phyloP scores from a whole-genome alignment of 2,329 filamentous ascomycete species.

The Raffaelea deltoideospora region DNA sequence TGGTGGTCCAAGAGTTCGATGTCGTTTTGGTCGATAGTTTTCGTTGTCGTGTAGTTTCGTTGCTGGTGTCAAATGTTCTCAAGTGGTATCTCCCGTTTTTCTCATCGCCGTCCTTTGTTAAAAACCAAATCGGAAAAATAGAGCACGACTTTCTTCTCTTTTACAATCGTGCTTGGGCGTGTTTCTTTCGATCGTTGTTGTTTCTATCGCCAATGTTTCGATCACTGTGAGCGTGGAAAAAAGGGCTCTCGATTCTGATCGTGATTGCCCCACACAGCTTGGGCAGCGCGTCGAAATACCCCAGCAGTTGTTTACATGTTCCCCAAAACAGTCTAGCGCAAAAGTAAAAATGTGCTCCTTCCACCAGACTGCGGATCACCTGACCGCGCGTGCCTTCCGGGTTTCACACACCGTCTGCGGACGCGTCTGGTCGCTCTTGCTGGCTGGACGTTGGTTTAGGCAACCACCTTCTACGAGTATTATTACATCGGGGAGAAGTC shows the following conservation, averaged over 20 bases:
- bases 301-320: constrained; percentile 14
- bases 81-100: no score
- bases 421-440: constrained; percentile 7
- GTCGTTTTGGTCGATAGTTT: neutral
- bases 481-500: no score
- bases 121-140: neutral
- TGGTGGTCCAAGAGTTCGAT: neutral
- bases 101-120: neutral
- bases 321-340: constrained; percentile 5
- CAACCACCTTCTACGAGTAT: no score
- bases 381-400: constrained; percentile 10
- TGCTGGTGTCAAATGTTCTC: no score
- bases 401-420: constrained; percentile 6
- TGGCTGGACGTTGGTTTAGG: no score
- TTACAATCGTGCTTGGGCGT: no score
- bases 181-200: no score
- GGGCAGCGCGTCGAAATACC: constrained; percentile 8
- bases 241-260: neutral
- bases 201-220: no score
- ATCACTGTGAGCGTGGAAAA: no score
- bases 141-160: no score
- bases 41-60: no score
- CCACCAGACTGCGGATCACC: constrained; percentile 1
- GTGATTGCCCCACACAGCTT: no score
- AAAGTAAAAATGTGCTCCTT: neutral